Percentiles rank a stretch among this genome's conserved stretches.
phyloP scores from a whole-genome alignment of 2,329 filamentous ascomycete genomes.

The Aspergillus felis region DNA sequence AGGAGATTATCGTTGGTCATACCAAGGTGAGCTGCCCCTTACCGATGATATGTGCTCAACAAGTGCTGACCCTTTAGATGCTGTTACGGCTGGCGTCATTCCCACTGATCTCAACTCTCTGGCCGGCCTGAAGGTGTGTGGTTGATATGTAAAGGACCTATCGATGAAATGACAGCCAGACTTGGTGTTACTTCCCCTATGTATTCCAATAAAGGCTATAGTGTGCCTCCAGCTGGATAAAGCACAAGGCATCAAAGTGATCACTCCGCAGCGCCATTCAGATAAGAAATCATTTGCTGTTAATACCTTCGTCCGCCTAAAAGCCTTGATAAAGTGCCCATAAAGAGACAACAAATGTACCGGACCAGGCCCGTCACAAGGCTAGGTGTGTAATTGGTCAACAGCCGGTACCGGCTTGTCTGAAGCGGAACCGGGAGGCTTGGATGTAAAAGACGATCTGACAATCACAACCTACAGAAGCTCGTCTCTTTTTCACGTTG shows the following conservation, averaged over 20 bases:
- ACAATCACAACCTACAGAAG: background rate
- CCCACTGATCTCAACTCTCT: slow-evolving; percentile 26
- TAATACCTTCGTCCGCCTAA: background rate
- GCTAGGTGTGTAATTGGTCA: background rate
- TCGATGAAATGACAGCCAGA: background rate
- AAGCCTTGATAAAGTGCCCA: background rate
- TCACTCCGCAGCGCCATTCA: background rate
- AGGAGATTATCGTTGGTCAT: slow-evolving; percentile 32
- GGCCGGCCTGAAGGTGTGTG: background rate
- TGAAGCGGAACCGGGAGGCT: background rate
- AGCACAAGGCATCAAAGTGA: background rate
- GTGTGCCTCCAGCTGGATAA: background rate
- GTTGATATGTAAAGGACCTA: background rate
- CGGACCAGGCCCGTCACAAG: background rate
- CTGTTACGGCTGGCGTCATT: slow-evolving; percentile 39
- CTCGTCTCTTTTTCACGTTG: background rate
- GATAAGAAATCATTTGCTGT: background rate
- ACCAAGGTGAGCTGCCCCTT: slow-evolving; percentile 17
- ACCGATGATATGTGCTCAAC: slow-evolving; percentile 28
- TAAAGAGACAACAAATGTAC: background rate
- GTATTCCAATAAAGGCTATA: background rate
- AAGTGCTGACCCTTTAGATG: slow-evolving; percentile 46
- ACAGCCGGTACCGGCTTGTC: background rate
- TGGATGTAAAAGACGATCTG: background rate
- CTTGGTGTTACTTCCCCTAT: no score